Evolutionary conservation across 2,329 filamentous ascomycete genomes (phyloP).

Genomic region (Xylaria sp.): DNA sequence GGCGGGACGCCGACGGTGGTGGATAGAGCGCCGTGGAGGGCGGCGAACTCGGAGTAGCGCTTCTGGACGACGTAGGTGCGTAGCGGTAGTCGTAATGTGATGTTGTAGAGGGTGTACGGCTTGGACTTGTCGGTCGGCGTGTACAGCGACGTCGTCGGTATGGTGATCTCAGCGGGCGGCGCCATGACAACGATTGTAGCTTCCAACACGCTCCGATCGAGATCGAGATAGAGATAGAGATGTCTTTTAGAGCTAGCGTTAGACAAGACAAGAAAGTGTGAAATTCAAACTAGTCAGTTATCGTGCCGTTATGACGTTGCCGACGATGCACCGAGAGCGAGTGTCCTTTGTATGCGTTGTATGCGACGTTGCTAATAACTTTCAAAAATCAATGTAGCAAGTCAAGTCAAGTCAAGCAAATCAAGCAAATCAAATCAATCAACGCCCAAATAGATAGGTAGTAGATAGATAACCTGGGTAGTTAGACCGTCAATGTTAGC

Average conservation of each 20-base stretch:
- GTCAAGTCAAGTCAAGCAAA: neutral
- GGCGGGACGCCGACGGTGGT: constrained; percentile 70
- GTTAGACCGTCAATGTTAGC: neutral
- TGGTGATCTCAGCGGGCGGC: constrained; percentile 73
- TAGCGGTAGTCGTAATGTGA: constrained; percentile 79
- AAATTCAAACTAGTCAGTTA: neutral
- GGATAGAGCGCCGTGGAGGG: constrained; percentile 71
- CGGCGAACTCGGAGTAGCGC: constrained; percentile 82
- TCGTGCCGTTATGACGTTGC: neutral
- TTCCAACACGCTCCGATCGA: neutral
- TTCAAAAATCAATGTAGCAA: neutral
- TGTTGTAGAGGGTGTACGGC: constrained; percentile 80
- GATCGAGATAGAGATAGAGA: neutral
- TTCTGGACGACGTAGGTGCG: constrained; percentile 80
- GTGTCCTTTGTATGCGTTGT: neutral
- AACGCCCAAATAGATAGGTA: no score
- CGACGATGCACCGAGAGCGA: neutral
- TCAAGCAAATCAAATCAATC: neutral
- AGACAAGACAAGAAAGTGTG: neutral
- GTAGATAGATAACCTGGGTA: no score
- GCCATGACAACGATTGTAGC: constrained; percentile 58
- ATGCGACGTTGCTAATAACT: neutral
- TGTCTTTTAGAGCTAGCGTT: neutral
- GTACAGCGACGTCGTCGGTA: constrained; percentile 71
- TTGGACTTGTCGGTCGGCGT: constrained; percentile 64